Percentiles rank a stretch among this genome's conserved stretches.
Conservation (phyloP, 2,329 filamentous ascomycete genomes). For the Phyllosticta ampelicida region DNA sequence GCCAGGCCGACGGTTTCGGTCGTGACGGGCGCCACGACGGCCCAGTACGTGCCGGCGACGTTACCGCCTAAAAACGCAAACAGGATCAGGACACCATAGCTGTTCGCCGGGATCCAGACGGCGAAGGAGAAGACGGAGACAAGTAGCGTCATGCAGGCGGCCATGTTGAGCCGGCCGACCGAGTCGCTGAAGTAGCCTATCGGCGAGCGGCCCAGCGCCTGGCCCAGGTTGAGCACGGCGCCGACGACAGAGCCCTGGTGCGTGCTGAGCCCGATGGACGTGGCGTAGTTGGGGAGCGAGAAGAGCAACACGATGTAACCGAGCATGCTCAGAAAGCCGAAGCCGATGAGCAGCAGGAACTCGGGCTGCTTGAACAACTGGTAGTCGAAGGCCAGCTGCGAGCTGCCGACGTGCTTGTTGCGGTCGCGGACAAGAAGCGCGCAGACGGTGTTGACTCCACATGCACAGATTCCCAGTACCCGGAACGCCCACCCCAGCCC, state of each 20-base stretch:
- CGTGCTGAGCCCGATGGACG: constrained; percentile 54
- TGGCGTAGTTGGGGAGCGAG: constrained; percentile 62
- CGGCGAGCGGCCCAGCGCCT: constrained; percentile 57
- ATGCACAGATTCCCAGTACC: constrained; percentile 50
- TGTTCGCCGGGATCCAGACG: constrained; percentile 62
- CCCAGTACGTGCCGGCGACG: constrained; percentile 60
- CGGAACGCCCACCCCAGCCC: constrained; percentile 58
- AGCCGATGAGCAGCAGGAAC: constrained; percentile 54
- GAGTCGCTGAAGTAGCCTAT: constrained; percentile 64
- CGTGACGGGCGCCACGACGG: constrained; percentile 53
- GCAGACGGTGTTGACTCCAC: constrained; percentile 53
- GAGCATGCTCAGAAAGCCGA: constrained; percentile 61
- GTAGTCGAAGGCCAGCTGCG: constrained; percentile 54
- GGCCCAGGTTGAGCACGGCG: constrained; percentile 60
- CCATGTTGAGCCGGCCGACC: constrained; percentile 64
- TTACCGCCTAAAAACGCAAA: constrained; percentile 57
- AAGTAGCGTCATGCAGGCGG: constrained; percentile 51
- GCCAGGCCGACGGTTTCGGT: constrained; percentile 64
- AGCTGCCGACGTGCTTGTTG: constrained; percentile 40
- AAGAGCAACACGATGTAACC: constrained; percentile 70
- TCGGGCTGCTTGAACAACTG: constrained; percentile 50
- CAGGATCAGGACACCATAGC: constrained; percentile 57
- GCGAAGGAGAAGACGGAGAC: constrained; percentile 55
- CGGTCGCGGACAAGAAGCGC: constrained; percentile 57
- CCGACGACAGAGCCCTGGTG: constrained; percentile 59